Evolutionary conservation across 345 rosid genomes (phyloP), one percentile per base, ranked within the genome.

Genomic region (Gossypioides kirkii): DNA sequence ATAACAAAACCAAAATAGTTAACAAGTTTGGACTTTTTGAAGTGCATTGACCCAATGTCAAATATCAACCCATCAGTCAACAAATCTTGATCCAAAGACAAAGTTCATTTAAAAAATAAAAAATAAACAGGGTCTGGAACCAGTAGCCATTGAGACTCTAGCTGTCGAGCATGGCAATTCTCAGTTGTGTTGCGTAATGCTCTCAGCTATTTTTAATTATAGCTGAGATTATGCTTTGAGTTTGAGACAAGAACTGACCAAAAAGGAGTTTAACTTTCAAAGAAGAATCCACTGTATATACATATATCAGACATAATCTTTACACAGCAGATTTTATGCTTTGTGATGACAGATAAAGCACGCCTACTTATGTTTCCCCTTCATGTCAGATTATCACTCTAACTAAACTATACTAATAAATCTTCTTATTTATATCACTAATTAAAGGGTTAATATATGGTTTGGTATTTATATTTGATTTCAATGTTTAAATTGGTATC

Each of bases 321-420:
- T 62, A 8, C 26, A 36, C 67, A 38, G 45, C 66, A 62, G 67
- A 62, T 62, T 62, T 38, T 38, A 62, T 62, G 47, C 20, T 25
- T 38, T n/a, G 47, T 36, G 23, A 62, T 62, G 67, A 62, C 67
- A 17, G 47, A 18, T 3, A 8, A 20, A 61, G 25, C 71, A 67
- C 58, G 43, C 71, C 58, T 43, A 26, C 16, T 67, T 22, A 9
- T 46, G 47, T 46, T 32, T 47, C 45, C 14, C 66, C 66, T 16
- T 61, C 13, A 32, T 23, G 54, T 7, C 70, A 42, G 32, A 43
- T 65, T 22, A 43, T 43, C n/a, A 65, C 18, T 32, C 38, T 22
- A 22, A 8, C 36, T 65, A 0, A 46, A 45, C 26, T 10, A 0
- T 25, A 53, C 53, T 22, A 65, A 22, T 11, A 65, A n/a, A n/a